A percentile compares a stretch with the other conserved stretches of the same genome.
Evolutionary conservation across 2,329 filamentous ascomycete species (phyloP).

Genomic region (Trichophyton mentagrophytes): DNA sequence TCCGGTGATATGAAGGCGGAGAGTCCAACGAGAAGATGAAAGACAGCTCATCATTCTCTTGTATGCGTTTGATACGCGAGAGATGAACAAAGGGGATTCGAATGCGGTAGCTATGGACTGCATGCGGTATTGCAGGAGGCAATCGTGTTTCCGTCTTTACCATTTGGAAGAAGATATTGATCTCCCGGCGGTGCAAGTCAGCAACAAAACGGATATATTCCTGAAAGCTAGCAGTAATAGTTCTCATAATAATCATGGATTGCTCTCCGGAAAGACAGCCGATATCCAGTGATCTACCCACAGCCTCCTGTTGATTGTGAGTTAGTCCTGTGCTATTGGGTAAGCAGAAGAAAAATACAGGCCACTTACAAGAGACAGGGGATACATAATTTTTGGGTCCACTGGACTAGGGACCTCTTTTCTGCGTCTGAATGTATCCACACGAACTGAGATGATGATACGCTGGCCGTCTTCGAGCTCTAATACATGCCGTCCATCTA

Average conservation of each 20-base stretch:
- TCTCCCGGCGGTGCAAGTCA: slow-evolving; percentile 32
- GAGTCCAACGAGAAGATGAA: slow-evolving; percentile 31
- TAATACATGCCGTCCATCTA: slow-evolving; percentile 17
- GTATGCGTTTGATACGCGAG: slow-evolving; percentile 25
- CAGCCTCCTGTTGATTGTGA: slow-evolving; percentile 28
- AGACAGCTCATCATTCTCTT: slow-evolving; percentile 14
- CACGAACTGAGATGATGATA: slow-evolving; percentile 15
- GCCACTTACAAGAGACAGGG: slow-evolving; percentile 25
- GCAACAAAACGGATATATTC: slow-evolving; percentile 26
- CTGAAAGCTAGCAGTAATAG: slow-evolving; percentile 19
- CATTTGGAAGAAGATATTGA: slow-evolving; percentile 36
- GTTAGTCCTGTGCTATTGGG: neutral
- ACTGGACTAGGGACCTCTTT: slow-evolving; percentile 25
- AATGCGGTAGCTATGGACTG: slow-evolving; percentile 27
- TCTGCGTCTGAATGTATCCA: slow-evolving; percentile 17
- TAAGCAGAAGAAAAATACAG: neutral
- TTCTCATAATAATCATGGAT: slow-evolving; percentile 49
- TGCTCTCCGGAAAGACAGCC: slow-evolving; percentile 45
- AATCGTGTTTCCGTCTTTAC: slow-evolving; percentile 15
- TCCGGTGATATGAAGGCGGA: slow-evolving; percentile 36
- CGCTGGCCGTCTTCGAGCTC: slow-evolving; percentile 18
- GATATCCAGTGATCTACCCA: slow-evolving; percentile 44
- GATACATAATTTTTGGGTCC: slow-evolving; percentile 22
- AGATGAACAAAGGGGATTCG: slow-evolving; percentile 36
- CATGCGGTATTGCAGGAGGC: neutral